phyloP scores from a whole-genome alignment of 2,329 filamentous ascomycete species.

The Helotiales sp. region DNA sequence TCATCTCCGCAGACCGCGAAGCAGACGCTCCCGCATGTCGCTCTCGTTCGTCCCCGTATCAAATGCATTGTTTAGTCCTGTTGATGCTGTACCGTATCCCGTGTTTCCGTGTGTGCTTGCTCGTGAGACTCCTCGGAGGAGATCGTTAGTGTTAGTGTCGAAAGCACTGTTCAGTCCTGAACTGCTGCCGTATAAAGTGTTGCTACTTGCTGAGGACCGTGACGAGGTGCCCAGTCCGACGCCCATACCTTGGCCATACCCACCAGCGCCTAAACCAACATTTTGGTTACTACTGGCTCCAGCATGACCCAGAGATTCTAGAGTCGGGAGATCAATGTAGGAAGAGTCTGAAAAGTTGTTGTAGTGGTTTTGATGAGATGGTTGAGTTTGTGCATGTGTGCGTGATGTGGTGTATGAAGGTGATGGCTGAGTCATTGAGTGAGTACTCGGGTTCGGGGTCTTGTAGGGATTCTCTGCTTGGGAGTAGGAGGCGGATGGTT shows the following conservation, averaged over 20 bases:
- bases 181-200: constrained; percentile 25
- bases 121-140: constrained; percentile 19
- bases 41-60: constrained; percentile 24
- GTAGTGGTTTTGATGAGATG: constrained; percentile 33
- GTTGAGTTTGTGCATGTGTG: constrained; percentile 26
- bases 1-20: constrained; percentile 28
- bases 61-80: constrained; percentile 17
- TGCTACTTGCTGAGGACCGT: constrained; percentile 21
- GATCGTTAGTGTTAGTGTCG: constrained; percentile 22
- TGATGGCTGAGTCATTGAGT: constrained; percentile 27
- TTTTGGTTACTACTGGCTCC: constrained; percentile 19
- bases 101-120: constrained; percentile 11
- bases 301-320: constrained; percentile 31
- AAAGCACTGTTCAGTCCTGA: constrained; percentile 23
- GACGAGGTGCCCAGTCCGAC: constrained; percentile 22
- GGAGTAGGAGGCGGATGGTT: constrained; percentile 28
- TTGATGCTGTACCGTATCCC: constrained; percentile 17
- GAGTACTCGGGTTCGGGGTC: constrained; percentile 24
- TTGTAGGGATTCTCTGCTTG: constrained; percentile 27
- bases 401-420: constrained; percentile 25
- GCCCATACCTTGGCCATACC: constrained; percentile 20
- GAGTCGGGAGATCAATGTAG: constrained; percentile 33
- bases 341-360: constrained; percentile 31
- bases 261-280: constrained; percentile 19
- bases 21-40: constrained; percentile 28